Conservation (phyloP, 1,139 yeast genomes). For the Sugiyamaella paludigena region DNA sequence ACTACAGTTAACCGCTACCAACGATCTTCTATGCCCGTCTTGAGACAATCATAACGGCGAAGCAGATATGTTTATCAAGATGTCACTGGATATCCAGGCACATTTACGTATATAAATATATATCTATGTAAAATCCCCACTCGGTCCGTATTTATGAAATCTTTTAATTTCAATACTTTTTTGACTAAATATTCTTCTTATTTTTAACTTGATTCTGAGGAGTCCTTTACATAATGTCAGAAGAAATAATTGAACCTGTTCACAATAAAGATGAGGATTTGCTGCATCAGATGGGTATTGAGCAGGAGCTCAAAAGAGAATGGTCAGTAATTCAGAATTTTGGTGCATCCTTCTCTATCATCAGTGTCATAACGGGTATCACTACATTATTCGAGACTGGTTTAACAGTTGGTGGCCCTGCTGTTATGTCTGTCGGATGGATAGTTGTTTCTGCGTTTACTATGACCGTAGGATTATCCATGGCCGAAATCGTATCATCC, state of each 20-base stretch:
- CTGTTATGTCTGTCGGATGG: slow-evolving; percentile 67
- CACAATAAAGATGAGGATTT: slow-evolving; percentile 44
- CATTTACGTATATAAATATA: too few species aligned
- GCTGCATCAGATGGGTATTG: slow-evolving; percentile 52
- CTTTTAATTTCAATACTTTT: too few species aligned
- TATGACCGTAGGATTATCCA: slow-evolving; percentile 52
- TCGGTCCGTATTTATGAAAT: too few species aligned
- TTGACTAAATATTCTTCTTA: neutral
- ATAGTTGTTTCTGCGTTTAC: slow-evolving; percentile 56
- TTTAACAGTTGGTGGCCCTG: slow-evolving; percentile 39
- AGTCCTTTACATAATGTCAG: neutral
- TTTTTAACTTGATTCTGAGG: neutral
- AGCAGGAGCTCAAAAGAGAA: slow-evolving; percentile 48
- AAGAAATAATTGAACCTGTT: neutral
- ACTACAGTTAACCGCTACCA: too few species aligned
- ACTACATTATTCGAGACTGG: slow-evolving; percentile 21
- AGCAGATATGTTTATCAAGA: too few species aligned
- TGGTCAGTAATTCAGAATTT: slow-evolving; percentile 49
- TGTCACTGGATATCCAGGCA: too few species aligned
- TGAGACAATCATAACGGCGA: too few species aligned
- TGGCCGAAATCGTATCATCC: slow-evolving; percentile 63
- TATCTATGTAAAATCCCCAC: too few species aligned
- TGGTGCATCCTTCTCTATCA: slow-evolving; percentile 52
- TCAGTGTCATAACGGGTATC: slow-evolving; percentile 51
- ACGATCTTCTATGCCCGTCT: too few species aligned